Base-by-base conservation (phyloP, 2,329 filamentous ascomycete genomes). In the Verticillium longisporum region DNA sequence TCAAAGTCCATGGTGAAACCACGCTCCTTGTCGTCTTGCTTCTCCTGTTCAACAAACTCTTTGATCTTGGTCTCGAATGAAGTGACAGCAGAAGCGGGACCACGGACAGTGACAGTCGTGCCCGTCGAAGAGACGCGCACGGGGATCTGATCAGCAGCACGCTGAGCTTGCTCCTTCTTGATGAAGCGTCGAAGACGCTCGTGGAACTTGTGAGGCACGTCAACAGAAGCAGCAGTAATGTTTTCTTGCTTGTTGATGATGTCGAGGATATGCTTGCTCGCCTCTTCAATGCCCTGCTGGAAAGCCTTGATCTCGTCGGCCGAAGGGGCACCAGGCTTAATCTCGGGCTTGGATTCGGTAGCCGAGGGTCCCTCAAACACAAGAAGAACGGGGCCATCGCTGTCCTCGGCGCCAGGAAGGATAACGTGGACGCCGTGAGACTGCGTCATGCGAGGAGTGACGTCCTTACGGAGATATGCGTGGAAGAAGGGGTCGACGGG, bases 1-100 rank as follows among this genome's bases (percentile, higher is more conserved):
- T 97, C 92, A 67, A 98, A 98, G 32, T 84, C 86, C 62, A 91
- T 79, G 2, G 87, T 92, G 76, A 93, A 96, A 55, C 91, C 92
- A 62, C 94, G 90, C 77, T 98, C 94, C 72, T 95, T 90, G 75
- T 98, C 94, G 64, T 98, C 93, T 73, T 91, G 85, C 78, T 93
- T 90, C 75, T 96, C 92, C 72, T 96, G 89, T 71, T 89, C 88
- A 26, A 98, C 81, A 70, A 97, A 98, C 6, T 85, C 85, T 62
- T 84, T 76, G 60, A 96, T 86, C 78, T 93, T 95, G 38, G 82
- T 76, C 34, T 85, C 82, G 45, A 98, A 82, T 2, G 86, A 84
- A 58, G 90, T 84, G 3, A 97, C 91, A 26, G 85, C 83, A 18
- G 86, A 84, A 56, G 83, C 78, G 26, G 92, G 93, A 26, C 94